Evolutionary conservation across 805 yeast species (phyloP).

Genomic region (Hanseniaspora pseudoguilliermondii): DNA sequence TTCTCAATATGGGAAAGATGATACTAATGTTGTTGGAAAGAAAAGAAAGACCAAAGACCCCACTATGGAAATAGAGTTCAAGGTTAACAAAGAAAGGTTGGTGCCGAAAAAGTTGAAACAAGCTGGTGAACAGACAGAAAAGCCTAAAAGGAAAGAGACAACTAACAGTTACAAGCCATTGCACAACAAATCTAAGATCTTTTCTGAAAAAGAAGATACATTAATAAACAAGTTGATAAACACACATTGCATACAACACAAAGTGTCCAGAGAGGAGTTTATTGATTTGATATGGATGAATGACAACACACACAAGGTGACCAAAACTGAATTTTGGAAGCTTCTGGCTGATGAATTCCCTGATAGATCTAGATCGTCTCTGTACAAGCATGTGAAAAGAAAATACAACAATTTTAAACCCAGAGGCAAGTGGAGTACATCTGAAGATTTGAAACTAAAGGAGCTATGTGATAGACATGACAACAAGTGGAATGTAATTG

Average conservation of each 20-base stretch:
- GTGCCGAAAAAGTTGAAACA: background rate
- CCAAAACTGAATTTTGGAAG: slow-evolving; percentile 56
- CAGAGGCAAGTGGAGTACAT: slow-evolving; percentile 81
- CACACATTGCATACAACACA: slow-evolving; percentile 53
- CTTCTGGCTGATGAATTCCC: slow-evolving; percentile 66
- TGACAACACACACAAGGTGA: slow-evolving; percentile 67
- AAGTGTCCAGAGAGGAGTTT: slow-evolving; percentile 51
- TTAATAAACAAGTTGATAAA: slow-evolving; percentile 63
- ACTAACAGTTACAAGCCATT: slow-evolving; percentile 23
- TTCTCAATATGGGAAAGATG: background rate
- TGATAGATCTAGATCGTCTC: slow-evolving; percentile 72
- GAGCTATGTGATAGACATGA: slow-evolving; percentile 52
- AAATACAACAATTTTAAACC: slow-evolving; percentile 77
- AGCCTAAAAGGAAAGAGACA: slow-evolving; percentile 33
- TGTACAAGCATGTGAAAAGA: slow-evolving; percentile 85
- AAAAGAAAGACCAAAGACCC: background rate
- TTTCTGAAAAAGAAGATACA: slow-evolving; percentile 40
- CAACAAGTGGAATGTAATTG: slow-evolving; percentile 83
- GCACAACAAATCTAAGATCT: slow-evolving; percentile 16
- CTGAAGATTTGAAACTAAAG: slow-evolving; percentile 60
- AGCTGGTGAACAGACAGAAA: slow-evolving; percentile 11
- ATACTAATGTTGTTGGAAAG: background rate
- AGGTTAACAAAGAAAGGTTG: slow-evolving; percentile 17
- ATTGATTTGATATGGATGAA: slow-evolving; percentile 81
- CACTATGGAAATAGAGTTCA: slow-evolving; percentile 10